Conservation (phyloP, 768 basidiomycete genomes). For the Leccinum subgranulosum region DNA sequence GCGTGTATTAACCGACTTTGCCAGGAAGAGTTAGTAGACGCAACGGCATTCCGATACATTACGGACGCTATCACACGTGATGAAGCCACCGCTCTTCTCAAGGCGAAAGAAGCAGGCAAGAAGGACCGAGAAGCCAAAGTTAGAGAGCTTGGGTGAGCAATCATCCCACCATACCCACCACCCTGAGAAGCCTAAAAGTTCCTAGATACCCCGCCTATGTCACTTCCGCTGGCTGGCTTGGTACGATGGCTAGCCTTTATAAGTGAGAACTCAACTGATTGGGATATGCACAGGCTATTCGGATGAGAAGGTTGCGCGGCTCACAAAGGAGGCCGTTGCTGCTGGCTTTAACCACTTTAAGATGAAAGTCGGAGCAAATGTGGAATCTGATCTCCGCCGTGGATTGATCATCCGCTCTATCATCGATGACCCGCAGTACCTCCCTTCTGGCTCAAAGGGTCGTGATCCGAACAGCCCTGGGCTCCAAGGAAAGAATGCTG, state of each 20-base stretch:
- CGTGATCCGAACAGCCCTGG: conserved; percentile 60
- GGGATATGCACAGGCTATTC: conserved; percentile 58
- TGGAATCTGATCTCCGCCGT: conserved; percentile 79
- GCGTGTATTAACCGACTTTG: not conserved
- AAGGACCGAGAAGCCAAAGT: conserved; percentile 76
- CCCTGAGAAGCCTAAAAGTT: not conserved
- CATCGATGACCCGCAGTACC: conserved; percentile 88
- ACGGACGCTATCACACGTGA: conserved; percentile 90
- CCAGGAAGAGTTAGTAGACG: conserved; percentile 75
- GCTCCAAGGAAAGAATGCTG: conserved; percentile 86
- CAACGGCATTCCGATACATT: conserved; percentile 85
- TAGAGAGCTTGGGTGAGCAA: conserved; percentile 55
- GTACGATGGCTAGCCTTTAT: conserved; percentile 29
- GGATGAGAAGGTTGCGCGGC: conserved; percentile 84
- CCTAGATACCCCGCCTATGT: conserved; percentile 89
- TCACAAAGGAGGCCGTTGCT: conserved; percentile 82
- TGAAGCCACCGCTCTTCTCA: conserved; percentile 82
- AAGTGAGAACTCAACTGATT: conserved; percentile 7
- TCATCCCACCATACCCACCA: not conserved
- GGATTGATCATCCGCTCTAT: conserved; percentile 89
- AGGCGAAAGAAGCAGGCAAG: conserved; percentile 72
- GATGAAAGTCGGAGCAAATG: conserved; percentile 93
- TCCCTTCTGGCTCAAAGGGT: conserved; percentile 55
- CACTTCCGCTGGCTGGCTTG: conserved; percentile 91
- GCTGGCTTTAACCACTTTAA: conserved; percentile 98